phyloP scores from a whole-genome alignment of 495 filamentous ascomycete species.

The Thozetella sp. region DNA sequence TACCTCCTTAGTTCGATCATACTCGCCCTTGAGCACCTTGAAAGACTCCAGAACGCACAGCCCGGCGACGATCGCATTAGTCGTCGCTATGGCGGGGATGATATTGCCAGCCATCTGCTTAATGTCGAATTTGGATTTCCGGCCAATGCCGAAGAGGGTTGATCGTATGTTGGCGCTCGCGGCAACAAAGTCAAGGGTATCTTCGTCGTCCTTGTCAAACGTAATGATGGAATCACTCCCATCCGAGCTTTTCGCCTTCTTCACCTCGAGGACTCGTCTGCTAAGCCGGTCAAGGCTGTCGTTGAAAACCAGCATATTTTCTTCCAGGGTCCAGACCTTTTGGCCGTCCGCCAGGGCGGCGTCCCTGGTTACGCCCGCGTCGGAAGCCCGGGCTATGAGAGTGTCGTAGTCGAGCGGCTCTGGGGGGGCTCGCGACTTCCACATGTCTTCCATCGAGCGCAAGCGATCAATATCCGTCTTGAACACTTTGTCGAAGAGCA shows the following conservation, averaged over 20 bases:
- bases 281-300: slow-evolving; percentile 81
- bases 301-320: slow-evolving; percentile 85
- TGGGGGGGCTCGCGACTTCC: slow-evolving; percentile 81
- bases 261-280: slow-evolving; percentile 64
- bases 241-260: slow-evolving; percentile 47
- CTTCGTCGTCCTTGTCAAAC: slow-evolving; percentile 97
- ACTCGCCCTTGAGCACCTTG: slow-evolving; percentile 81
- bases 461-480: slow-evolving; percentile 81
- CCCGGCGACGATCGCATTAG: slow-evolving; percentile 93
- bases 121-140: slow-evolving; percentile 90
- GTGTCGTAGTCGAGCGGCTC: slow-evolving; percentile 67
- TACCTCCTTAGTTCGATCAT: slow-evolving; percentile 58
- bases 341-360: slow-evolving; percentile 69
- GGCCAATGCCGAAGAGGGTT: slow-evolving; percentile 81
- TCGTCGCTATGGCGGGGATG: slow-evolving; percentile 97
- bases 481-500: slow-evolving; percentile 94
- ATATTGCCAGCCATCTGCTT: slow-evolving; percentile 99
- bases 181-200: slow-evolving; percentile 94
- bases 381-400: slow-evolving; percentile 39
- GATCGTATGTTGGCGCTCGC: slow-evolving; percentile 88
- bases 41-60: slow-evolving; percentile 93
- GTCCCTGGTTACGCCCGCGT: slow-evolving; percentile 49
- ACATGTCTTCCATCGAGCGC: slow-evolving; percentile 93
- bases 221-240: slow-evolving; percentile 64
- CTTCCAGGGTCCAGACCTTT: slow-evolving; percentile 73